Evolutionary conservation across 371 early-diverging fungal species (phyloP).

Genomic region (Mortierella sp.): DNA sequence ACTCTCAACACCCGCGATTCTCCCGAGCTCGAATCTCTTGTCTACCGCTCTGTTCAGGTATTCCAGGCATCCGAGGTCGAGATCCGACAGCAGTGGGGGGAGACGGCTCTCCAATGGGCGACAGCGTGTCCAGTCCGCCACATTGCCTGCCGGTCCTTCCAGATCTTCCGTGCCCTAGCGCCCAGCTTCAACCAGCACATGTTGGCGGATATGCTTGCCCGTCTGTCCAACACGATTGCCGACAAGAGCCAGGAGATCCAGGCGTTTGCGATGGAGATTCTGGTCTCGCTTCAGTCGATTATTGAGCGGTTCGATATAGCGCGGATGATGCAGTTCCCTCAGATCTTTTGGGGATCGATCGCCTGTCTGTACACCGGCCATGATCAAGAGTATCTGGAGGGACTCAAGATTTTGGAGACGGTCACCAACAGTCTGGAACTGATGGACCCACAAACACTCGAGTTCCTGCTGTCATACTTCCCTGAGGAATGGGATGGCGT

Average conservation of each 20-base stretch:
- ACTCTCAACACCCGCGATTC: conserved; percentile 66
- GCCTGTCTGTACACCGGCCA: conserved; percentile 83
- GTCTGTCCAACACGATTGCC: conserved; percentile 88
- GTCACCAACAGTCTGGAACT: conserved; percentile 71
- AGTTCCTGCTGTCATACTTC: conserved; percentile 64
- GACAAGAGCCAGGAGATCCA: conserved; percentile 87
- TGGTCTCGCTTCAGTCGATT: conserved; percentile 80
- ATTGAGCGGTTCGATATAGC: conserved; percentile 69
- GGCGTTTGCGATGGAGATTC: conserved; percentile 89
- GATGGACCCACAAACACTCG: conserved; percentile 56
- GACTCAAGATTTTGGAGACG: conserved; percentile 72
- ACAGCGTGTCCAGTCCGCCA: conserved; percentile 92
- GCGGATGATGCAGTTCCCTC: conserved; percentile 77
- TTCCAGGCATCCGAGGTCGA: conserved; percentile 75
- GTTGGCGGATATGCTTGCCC: conserved; percentile 86
- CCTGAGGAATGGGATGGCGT: conserved; percentile 84
- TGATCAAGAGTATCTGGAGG: conserved; percentile 84
- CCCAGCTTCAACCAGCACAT: conserved; percentile 84
- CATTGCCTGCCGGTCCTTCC: conserved; percentile 91
- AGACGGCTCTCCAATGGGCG: conserved; percentile 91
- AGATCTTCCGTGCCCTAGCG: conserved; percentile 85
- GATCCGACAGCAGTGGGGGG: conserved; percentile 90
- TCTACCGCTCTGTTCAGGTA: conserved; percentile 63
- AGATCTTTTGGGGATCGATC: conserved; percentile 87
- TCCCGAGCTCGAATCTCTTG: conserved; percentile 64